Evolutionary conservation across 306 rosid species (phyloP).

Genomic region (Vicia villosa): DNA sequence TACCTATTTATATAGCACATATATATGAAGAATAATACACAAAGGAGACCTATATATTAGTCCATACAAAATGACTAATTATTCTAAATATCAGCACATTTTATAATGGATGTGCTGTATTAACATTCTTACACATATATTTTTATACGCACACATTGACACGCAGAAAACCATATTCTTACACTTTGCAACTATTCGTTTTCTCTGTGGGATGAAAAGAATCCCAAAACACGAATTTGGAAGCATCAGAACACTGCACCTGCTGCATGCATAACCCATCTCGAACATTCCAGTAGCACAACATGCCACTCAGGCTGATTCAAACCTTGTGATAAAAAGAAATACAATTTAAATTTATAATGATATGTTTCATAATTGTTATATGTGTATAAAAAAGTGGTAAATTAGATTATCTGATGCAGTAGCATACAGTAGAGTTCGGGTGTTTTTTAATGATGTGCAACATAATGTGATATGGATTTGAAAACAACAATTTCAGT

Average conservation of each 20-base stretch:
- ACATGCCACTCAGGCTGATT: conserved; percentile 66
- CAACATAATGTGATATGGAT: conserved; percentile 60
- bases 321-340: conserved; percentile 56
- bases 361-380: background rate
- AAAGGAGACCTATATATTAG: conserved; percentile 11
- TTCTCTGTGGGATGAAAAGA: conserved; percentile 58
- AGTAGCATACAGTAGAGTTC: conserved; percentile 55
- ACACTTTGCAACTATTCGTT: conserved; percentile 51
- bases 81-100: too few relatives aligned
- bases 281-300: conserved; percentile 86
- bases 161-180: conserved; percentile 23
- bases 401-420: background rate
- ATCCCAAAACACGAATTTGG: conserved; percentile 67
- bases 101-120: too few relatives aligned
- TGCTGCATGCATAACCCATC: conserved; percentile 85
- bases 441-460: conserved; percentile 59
- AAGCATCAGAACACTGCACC: conserved; percentile 65
- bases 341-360: background rate
- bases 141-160: conserved; percentile 18
- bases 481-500: conserved; percentile 64
- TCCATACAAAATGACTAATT: too few relatives aligned
- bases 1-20: background rate
- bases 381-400: background rate
- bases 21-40: conserved; percentile 11
- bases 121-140: conserved; percentile 15